Base-by-base conservation (phyloP, 2,329 filamentous ascomycete genomes). In the Ambrosiella cleistominuta region DNA sequence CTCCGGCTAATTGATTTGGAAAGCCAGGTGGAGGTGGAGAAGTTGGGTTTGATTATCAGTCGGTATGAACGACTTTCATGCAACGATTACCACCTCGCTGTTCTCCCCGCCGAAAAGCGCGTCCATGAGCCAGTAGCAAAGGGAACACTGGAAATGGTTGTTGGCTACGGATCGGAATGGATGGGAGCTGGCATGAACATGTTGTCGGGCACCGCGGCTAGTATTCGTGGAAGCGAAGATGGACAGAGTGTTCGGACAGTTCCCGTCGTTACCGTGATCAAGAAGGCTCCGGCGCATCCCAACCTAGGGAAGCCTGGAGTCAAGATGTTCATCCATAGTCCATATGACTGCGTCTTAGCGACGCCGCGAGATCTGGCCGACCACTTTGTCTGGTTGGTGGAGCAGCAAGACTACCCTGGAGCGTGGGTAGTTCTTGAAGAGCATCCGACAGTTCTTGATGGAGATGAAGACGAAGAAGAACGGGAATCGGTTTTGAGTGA, bases 261-360 rank as follows among this genome's bases (percentile, higher is more conserved):
- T 15, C 11, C 44, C 2, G n/a, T 8, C 11, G 44, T 47, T 70
- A 1, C 80, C 73, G 4, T 75, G 71, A 62, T 27, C 37, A 54
- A 54, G 27, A 27, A 27, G 11, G 19, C 42, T 68, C 68, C 42
- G 68, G 71, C 76, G 1, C 76, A 83, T 66, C 70, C 78, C 57
- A 74, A 74, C 64, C 68, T 85, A 62, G 65, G 75, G 63, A 76
- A 81, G 65, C 74, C 73, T 55, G 76, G 79, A 1, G 69, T 76
- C 64, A 77, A 97, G 66, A 86, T 98, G 13, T 96, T 96, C 67
- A 88, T 98, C 45, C 89, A 95, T 65, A 96, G 89, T 64, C 93
- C 93, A 0, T 98, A 94, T 66, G 93, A 98, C 69, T 97, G 90
- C 65, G 85, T 97, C n/a, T 73, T 96, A 57, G 88, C 88, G 0